Conservation (phyloP, 805 yeast genomes). For the Myxozyma vanderwaltii region DNA sequence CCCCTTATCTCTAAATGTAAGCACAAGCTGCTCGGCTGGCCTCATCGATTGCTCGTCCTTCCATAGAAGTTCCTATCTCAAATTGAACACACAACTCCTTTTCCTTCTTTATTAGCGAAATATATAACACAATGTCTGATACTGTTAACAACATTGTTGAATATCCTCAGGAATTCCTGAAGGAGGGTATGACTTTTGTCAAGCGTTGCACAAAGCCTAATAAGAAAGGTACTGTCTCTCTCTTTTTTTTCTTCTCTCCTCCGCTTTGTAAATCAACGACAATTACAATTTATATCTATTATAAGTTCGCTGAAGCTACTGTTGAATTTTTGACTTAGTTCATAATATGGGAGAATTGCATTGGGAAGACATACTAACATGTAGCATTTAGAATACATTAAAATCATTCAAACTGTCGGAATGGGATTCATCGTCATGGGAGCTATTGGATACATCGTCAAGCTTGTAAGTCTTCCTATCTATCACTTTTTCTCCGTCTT, state of each 20-base stretch:
- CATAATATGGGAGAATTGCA: no score
- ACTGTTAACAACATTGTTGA: constrained; percentile 68
- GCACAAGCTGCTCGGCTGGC: constrained; percentile 2
- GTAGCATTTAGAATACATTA: constrained; percentile 75
- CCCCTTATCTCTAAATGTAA: background rate
- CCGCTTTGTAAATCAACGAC: no score
- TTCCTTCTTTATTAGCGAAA: background rate
- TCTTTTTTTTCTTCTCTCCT: no score
- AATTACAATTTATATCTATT: no score
- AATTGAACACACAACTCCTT: no score
- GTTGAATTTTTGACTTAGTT: no score
- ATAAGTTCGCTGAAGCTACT: no score
- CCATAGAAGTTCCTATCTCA: background rate
- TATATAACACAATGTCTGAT: constrained; percentile 26
- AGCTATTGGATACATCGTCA: constrained; percentile 92
- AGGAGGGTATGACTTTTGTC: constrained; percentile 86
- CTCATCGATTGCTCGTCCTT: background rate
- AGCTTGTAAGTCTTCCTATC: constrained; percentile 52
- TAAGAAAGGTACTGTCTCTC: constrained; percentile 57
- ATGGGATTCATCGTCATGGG: constrained; percentile 98
- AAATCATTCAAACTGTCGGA: constrained; percentile 93
- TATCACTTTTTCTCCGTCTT: background rate
- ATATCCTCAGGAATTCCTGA: constrained; percentile 86
- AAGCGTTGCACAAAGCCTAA: constrained; percentile 93
- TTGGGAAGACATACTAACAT: no score